A percentile compares a stretch with the other conserved stretches of the same genome.
Conservation (phyloP, 306 rosid genomes). For the Acacia confusa region DNA sequence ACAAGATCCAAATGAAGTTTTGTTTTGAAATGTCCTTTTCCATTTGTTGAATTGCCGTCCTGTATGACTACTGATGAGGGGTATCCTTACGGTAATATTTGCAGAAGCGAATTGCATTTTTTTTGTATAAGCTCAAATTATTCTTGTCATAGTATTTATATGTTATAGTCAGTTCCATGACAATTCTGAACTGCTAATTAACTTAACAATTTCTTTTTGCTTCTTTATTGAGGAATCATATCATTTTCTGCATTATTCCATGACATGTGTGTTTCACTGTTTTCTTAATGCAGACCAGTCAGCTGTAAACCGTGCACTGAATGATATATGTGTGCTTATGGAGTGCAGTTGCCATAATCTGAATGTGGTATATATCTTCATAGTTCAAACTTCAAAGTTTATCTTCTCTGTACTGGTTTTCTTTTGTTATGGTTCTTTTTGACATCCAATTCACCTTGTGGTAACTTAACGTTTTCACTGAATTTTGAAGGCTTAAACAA, state of each 20-base stretch:
- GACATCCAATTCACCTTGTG: background rate
- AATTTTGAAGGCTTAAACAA: background rate
- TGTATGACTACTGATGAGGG: no score
- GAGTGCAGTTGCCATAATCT: constrained; percentile 92
- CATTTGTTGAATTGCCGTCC: no score
- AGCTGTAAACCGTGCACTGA: no score
- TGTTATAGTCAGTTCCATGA: background rate
- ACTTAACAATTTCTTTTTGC: background rate
- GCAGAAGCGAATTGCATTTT: no score
- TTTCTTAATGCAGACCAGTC: no score
- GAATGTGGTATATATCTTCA: constrained; percentile 61
- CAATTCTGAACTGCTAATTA: constrained; percentile 1
- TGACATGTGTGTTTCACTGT: background rate
- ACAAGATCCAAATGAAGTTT: no score
- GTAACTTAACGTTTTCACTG: background rate
- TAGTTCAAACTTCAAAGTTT: background rate
- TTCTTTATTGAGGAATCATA: background rate
- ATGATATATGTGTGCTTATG: no score
- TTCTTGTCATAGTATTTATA: no score
- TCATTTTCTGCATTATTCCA: background rate
- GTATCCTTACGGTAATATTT: no score
- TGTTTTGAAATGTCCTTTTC: no score
- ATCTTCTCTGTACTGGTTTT: background rate
- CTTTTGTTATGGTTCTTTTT: constrained; percentile 11
- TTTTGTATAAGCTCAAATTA: no score